These are phyloP conservation scores for Hypsizygus ulmarius DNA, from an alignment of 1,284 basidiomycete species.

Conservation along the genomic window DNA sequence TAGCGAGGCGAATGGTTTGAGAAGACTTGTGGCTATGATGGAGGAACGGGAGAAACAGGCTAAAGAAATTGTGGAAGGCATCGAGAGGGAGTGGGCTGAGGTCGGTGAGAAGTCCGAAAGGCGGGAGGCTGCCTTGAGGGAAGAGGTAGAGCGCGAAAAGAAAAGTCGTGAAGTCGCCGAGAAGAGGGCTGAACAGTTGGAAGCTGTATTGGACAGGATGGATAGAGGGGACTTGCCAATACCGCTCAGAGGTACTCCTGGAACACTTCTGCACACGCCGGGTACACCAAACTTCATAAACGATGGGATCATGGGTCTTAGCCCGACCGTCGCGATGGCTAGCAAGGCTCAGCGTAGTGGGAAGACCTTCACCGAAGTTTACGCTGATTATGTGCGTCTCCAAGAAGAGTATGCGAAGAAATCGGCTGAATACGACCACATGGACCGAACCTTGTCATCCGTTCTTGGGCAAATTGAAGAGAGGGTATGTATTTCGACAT, in stretches of 20 bases:
- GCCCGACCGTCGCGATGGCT: constrained; percentile 84
- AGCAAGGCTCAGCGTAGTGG: constrained; percentile 74
- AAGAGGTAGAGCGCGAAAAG: constrained; percentile 65
- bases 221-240: constrained; percentile 66
- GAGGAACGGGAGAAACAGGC: constrained; percentile 81
- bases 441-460: constrained; percentile 71
- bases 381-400: constrained; percentile 82
- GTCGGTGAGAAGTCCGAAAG: constrained; percentile 68
- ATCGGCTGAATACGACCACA: constrained; percentile 75
- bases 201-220: constrained; percentile 62
- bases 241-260: constrained; percentile 46
- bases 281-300: constrained; percentile 39
- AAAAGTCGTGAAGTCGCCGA: constrained; percentile 61
- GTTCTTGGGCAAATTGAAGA: constrained; percentile 88
- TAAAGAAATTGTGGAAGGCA: constrained; percentile 70
- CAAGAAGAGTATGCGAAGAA: constrained; percentile 81
- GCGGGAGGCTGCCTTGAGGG: constrained; percentile 60
- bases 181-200: constrained; percentile 56
- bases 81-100: constrained; percentile 77
- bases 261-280: constrained; percentile 46
- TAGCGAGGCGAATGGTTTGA: constrained; percentile 68
- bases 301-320: constrained; percentile 63
- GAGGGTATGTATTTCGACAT: constrained; percentile 52
- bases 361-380: constrained; percentile 88
- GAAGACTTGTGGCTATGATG: constrained; percentile 74